Base-by-base conservation (phyloP, 805 yeast genomes). In the Metschnikowia koreensis region DNA sequence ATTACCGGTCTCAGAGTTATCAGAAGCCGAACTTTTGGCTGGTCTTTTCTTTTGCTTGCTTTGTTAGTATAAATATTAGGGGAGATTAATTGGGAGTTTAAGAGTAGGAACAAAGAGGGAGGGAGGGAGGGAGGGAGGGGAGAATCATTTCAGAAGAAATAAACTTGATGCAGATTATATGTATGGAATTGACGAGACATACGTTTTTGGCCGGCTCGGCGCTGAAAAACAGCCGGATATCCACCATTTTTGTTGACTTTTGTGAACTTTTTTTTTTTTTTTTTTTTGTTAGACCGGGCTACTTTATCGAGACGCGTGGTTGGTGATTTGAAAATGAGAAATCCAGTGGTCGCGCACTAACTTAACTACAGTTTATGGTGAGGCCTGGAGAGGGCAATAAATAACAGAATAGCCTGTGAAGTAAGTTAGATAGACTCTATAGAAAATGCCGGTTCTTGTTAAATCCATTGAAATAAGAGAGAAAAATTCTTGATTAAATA, bases 221-320 rank as follows among this genome's bases (percentile, higher is more conserved):
- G 31, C 52, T 57, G 47, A 59, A 59, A 48, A 59, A 59, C 59
- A 49, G 60, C 44, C 62, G 53, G 50, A 59, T 59, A 47, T 59
- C 62, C 31, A 59, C 62, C 62, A 59, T 34, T 44, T n/a, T 22
- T 22, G 22, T 22, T 22, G 22, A 15, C 9, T 39, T 11, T 39
- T 39, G 4, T 15, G 27, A 7, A 16, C 6, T 15, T 39, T 13
- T 8, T 39, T 22, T 39, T 16, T 10, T 41, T 12, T 31, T 31
- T 31, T 31, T 31, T 31, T 31, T 31, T 31, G 12, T 6, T 31
- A 12, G 6, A 31, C 13, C 2, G 10, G 34, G 2, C 6, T 31
- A 10, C 3, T 12, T 31, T 10, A 31, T 3, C 34, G 31, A 10
- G 42, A 37, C 48, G 48, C 42, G 41, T 34, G 29, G 17, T 9